Evolutionary conservation across 805 yeast species (phyloP).

Genomic region (Danielia reshetovae): DNA sequence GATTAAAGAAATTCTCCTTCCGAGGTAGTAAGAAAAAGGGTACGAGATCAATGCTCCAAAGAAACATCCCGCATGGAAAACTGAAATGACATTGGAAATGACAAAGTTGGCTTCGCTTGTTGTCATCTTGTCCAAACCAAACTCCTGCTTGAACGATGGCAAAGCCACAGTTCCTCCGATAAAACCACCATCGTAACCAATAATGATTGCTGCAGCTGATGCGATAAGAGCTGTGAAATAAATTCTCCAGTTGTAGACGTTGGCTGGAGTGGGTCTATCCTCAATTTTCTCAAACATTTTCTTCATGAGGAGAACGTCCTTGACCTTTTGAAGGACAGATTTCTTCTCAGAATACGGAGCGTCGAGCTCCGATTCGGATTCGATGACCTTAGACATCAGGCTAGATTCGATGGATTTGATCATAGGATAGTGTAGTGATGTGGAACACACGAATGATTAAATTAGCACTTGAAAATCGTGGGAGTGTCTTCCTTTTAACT

Average conservation of each 20-base stretch:
- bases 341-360: not conserved
- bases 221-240: constrained; percentile 35
- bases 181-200: constrained; percentile 40
- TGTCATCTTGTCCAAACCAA: constrained; percentile 24
- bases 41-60: constrained; percentile 37
- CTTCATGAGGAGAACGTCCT: constrained; percentile 12
- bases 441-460: too few species aligned
- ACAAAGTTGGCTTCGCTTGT: constrained; percentile 17
- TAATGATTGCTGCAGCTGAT: constrained; percentile 37
- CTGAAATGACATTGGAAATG: constrained; percentile 34
- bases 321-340: constrained; percentile 2
- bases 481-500: too few species aligned
- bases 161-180: constrained; percentile 39
- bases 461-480: too few species aligned
- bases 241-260: constrained; percentile 32
- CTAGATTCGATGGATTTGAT: too few species aligned
- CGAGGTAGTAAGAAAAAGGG: constrained; percentile 32
- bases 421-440: too few species aligned
- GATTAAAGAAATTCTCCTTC: constrained; percentile 29
- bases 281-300: constrained; percentile 29
- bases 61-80: constrained; percentile 39
- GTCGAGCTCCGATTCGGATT: not conserved
- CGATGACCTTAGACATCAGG: not conserved
- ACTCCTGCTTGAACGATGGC: constrained; percentile 28
- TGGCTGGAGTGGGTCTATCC: constrained; percentile 37